phyloP scores from a whole-genome alignment of 2,329 filamentous ascomycete genomes.

The Macrophomina phaseolina region DNA sequence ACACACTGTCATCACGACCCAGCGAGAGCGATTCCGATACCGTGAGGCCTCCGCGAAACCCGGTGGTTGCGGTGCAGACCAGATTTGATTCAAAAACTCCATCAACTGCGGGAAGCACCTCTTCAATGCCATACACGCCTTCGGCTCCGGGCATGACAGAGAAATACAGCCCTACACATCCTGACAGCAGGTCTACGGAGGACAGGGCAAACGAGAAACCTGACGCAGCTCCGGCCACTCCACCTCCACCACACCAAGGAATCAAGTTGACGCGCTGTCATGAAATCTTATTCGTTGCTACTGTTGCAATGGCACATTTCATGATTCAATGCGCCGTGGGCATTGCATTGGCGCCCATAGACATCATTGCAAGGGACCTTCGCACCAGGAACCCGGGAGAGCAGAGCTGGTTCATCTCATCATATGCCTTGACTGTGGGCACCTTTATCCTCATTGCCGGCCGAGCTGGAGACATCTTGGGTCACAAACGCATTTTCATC shows the following conservation, averaged over 20 bases:
- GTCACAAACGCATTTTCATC: conserved; percentile 50
- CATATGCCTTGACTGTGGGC: conserved; percentile 51
- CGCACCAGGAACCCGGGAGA: conserved; percentile 48
- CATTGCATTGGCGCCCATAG: conserved; percentile 47
- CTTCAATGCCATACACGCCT: not conserved
- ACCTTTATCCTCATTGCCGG: conserved; percentile 54
- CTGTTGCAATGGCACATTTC: conserved; percentile 39
- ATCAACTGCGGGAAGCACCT: not conserved
- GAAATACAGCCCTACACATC: not conserved
- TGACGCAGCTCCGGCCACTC: not conserved
- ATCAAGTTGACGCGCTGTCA: conserved; percentile 33
- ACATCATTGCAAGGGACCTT: conserved; percentile 54
- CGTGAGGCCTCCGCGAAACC: not conserved
- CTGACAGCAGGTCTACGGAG: not conserved
- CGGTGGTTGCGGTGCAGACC: not conserved
- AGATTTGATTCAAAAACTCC: conserved; percentile 3
- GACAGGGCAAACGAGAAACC: not conserved
- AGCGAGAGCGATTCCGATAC: conserved; percentile 1
- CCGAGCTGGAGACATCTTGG: conserved; percentile 52
- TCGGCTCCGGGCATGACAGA: not conserved
- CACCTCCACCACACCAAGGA: not conserved
- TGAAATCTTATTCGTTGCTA: conserved; percentile 37
- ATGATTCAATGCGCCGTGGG: conserved; percentile 40
- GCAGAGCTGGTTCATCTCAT: conserved; percentile 52
- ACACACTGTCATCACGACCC: not conserved